Evolutionary conservation across 257 asterid species (phyloP), one percentile per base, ranked within the genome.

Genomic region (Jaltomata sinuosa): DNA sequence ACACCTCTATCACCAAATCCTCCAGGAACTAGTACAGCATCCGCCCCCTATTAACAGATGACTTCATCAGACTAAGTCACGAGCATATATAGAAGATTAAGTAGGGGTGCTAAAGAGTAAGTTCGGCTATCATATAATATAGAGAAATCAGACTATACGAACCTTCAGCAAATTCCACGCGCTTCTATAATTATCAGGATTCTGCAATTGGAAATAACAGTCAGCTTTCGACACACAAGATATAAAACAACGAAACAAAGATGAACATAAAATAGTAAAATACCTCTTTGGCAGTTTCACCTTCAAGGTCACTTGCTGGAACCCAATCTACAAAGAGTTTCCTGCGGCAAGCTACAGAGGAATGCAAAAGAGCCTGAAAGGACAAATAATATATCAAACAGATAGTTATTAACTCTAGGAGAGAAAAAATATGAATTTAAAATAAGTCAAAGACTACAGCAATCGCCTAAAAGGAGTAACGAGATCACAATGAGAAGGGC

Each of bases 1-100:
- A 93, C 96, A 31, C 97, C 97, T 85, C 97, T 89, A 89, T 93
- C 96, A 76, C 97, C 97, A 90, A 93, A 93, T 68, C 97, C 97
- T 78, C 97, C 97, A 78, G 97, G 97, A 85, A 93, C 97, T 76
- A 93, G 87, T 80, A 93, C 78, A 61, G 89, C 97, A 88, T 92
- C 94, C 50, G 97, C 93, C 53, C 94, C 96, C 97, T 93, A 81
- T 81, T 52, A 84, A 82, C 65, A 86, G 15, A 76, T 55, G 29
- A 68, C 42, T 11, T 71, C 76, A 64, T 87, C 79, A 89, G 86
- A 84, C n/a, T 54, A 52, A 52, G 2, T 80, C 47, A 9, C 83
- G 50, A 69, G 52, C 9, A 22, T 25, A 45, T 11, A 47, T 25
- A 45, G 31, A 29, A 42, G 80, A 74, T 7, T 74, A 45, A 74